Conservation (phyloP, 2,329 filamentous ascomycete genomes). For the Cladosporium sp. region DNA sequence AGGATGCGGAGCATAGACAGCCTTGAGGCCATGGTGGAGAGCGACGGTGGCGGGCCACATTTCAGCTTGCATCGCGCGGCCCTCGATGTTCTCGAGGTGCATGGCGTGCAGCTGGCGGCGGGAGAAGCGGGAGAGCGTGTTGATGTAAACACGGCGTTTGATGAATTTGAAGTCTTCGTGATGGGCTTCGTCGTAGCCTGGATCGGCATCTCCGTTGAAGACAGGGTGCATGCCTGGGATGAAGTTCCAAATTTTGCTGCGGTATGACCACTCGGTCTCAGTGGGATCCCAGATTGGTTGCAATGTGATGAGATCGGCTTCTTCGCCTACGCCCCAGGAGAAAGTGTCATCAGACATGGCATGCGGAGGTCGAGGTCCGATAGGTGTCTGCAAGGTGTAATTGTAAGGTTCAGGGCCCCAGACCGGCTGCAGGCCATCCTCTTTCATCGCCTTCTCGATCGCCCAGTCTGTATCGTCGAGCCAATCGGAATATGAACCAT, state of each 20-base stretch:
- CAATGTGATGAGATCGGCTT: conserved; percentile 86
- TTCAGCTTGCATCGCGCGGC: conserved; percentile 88
- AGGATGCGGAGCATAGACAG: conserved; percentile 84
- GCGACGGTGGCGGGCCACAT: conserved; percentile 92
- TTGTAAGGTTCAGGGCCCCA: conserved; percentile 77
- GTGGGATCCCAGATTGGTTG: conserved; percentile 90
- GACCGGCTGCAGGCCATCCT: conserved; percentile 54
- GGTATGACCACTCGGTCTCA: conserved; percentile 70
- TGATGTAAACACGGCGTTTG: conserved; percentile 78
- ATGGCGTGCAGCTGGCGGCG: conserved; percentile 75
- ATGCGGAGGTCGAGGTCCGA: conserved; percentile 70
- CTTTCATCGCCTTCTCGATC: conserved; percentile 36
- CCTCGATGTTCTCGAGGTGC: conserved; percentile 85
- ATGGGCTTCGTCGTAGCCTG: conserved; percentile 51
- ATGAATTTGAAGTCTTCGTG: conserved; percentile 47
- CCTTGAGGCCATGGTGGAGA: conserved; percentile 88
- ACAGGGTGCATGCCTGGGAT: conserved; percentile 62
- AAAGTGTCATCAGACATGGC: conserved; percentile 75
- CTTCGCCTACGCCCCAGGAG: conserved; percentile 82
- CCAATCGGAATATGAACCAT: conserved; percentile 48
- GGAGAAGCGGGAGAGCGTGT: conserved; percentile 81
- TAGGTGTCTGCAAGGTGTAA: conserved; percentile 66
- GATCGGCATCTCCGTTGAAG: conserved; percentile 63
- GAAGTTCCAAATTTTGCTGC: conserved; percentile 49
- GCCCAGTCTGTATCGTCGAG: conserved; percentile 39